These are phyloP conservation scores for Phytophthora aleatoria DNA, from an alignment of 352 stramenopile species.

Conservation along the genomic window DNA sequence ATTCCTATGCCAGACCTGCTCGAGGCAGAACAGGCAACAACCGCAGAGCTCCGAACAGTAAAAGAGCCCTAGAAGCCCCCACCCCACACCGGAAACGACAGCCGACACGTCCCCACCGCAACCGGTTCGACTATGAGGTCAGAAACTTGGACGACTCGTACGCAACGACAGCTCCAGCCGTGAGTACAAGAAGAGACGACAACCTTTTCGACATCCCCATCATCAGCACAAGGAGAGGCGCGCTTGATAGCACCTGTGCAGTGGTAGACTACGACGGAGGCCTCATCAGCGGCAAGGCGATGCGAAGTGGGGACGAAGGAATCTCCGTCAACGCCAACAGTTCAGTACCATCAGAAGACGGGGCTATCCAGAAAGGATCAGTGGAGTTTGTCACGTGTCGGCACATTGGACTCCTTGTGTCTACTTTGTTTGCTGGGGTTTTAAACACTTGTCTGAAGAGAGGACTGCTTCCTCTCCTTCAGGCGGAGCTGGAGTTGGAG, in stretches of 20 bases:
- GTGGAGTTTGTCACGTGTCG: constrained; percentile 24
- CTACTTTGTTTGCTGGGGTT: constrained; percentile 40
- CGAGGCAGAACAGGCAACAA: constrained; percentile 12
- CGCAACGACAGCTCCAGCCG: constrained; percentile 22
- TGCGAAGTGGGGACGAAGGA: neutral
- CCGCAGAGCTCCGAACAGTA: constrained; percentile 16
- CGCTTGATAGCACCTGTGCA: constrained; percentile 35
- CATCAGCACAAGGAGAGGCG: constrained; percentile 20
- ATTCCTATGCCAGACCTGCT: constrained; percentile 11
- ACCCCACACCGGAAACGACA: constrained; percentile 12
- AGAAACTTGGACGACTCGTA: constrained; percentile 28
- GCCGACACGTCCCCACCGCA: constrained; percentile 8
- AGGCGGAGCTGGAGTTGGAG: constrained; percentile 44
- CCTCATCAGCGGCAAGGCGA: constrained; percentile 19
- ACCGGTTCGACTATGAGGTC: constrained; percentile 15
- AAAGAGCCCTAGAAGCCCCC: constrained; percentile 12
- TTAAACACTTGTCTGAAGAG: constrained; percentile 44
- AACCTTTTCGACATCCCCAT: constrained; percentile 26
- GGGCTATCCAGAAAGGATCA: constrained; percentile 4
- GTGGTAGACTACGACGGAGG: constrained; percentile 37
- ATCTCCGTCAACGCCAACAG: constrained; percentile 20
- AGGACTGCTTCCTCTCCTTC: constrained; percentile 44
- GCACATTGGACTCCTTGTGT: constrained; percentile 46
- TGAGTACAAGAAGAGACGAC: constrained; percentile 25
- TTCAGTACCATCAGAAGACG: constrained; percentile 16